A percentile compares a stretch with the other conserved stretches of the same genome.
Conservation (phyloP, 23 red algal genomes). For the Porphyridium purpureum region DNA sequence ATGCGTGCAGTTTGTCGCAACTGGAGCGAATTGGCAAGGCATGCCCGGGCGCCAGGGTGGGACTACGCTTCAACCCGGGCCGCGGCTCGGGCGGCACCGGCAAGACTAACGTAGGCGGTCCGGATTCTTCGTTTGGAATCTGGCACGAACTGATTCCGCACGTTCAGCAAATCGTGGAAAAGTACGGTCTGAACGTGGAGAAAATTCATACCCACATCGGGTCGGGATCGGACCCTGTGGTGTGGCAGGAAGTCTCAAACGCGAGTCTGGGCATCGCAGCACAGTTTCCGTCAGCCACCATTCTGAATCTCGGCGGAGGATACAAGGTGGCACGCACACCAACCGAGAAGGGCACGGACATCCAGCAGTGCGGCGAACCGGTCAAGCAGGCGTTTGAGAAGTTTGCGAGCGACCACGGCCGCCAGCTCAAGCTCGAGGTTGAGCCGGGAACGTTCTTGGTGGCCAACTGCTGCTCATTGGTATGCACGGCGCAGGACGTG, state of each 20-base stretch:
- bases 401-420: background rate
- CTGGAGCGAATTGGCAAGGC: background rate
- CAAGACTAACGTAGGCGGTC: background rate
- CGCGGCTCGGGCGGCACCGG: background rate
- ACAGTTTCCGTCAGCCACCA: background rate
- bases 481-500: background rate
- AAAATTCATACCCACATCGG: constrained; percentile 1
- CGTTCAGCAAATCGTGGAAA: background rate
- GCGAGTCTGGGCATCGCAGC: background rate
- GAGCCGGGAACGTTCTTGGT: background rate
- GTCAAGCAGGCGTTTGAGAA: background rate
- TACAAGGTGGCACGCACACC: background rate
- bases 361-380: background rate
- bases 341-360: background rate
- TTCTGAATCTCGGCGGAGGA: background rate
- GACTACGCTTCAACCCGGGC: background rate
- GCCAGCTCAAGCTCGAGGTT: background rate
- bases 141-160: background rate
- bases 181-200: background rate
- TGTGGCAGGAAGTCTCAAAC: background rate
- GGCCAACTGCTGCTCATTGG: background rate
- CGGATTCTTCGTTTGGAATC: background rate
- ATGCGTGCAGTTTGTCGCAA: background rate
- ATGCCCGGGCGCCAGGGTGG: background rate
- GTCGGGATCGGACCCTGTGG: background rate